Evolutionary conservation across 345 rosid species (phyloP).

Genomic region (Stellera chamaejasme): DNA sequence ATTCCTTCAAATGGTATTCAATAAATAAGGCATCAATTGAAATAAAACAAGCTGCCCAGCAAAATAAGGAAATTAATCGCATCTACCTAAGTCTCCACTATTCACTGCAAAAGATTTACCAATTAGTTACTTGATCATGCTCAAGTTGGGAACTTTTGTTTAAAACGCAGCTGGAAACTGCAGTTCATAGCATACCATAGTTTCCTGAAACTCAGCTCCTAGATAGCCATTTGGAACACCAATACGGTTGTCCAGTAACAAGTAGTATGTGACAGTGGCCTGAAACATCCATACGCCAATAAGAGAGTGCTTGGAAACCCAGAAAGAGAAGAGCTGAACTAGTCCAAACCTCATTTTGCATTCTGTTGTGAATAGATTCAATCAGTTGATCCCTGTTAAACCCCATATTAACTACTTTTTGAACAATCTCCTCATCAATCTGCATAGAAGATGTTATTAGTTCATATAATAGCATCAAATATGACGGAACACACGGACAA

Average conservation of each 20-base stretch:
- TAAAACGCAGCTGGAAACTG: not conserved
- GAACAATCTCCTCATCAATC: constrained; percentile 89
- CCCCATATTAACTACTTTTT: constrained; percentile 66
- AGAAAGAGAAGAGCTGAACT: constrained; percentile 8
- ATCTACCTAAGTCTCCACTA: not conserved
- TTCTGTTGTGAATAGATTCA: constrained; percentile 74
- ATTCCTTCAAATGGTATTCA: constrained; percentile 37
- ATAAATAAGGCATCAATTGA: not conserved
- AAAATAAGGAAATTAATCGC: not conserved
- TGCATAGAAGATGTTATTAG: constrained; percentile 21
- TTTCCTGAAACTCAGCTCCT: constrained; percentile 71
- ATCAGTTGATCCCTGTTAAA: constrained; percentile 58
- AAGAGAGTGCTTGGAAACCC: constrained; percentile 1
- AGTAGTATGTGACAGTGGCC: constrained; percentile 93
- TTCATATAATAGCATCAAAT: not conserved
- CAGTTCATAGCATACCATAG: constrained; percentile 37
- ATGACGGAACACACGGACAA: not conserved
- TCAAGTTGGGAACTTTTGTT: not conserved
- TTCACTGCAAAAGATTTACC: no score
- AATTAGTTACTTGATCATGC: no score
- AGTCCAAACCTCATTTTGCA: constrained; percentile 61
- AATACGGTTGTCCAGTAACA: constrained; percentile 70
- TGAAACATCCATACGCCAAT: constrained; percentile 27
- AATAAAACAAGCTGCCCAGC: not conserved
- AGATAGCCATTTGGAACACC: constrained; percentile 70